Conservation (phyloP, 495 filamentous ascomycete genomes). For the Ramalina peruviana region DNA sequence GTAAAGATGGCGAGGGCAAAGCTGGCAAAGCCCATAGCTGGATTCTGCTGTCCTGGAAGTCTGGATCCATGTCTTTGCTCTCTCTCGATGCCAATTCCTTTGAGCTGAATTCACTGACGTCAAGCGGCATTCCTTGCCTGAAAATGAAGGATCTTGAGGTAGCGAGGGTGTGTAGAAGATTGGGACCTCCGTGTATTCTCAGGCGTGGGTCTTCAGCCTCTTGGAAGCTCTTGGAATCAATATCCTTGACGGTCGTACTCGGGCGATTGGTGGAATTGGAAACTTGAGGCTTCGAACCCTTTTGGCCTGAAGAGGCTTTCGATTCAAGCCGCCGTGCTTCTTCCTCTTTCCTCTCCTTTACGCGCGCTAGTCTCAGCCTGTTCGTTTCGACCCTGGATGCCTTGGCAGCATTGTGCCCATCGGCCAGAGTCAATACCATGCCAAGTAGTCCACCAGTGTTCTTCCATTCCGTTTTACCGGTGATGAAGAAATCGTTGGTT, state of each 20-base stretch:
- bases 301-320: constrained; percentile 17
- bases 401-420: constrained; percentile 30
- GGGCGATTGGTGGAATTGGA: neutral
- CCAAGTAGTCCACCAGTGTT: constrained; percentile 72
- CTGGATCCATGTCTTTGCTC: constrained; percentile 32
- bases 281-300: neutral
- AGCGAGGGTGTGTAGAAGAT: constrained; percentile 65
- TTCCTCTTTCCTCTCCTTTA: constrained; percentile 14
- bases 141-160: constrained; percentile 83
- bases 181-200: constrained; percentile 63
- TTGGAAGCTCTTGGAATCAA: neutral
- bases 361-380: neutral
- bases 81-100: constrained; percentile 17
- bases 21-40: constrained; percentile 71
- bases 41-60: constrained; percentile 61
- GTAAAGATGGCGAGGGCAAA: constrained; percentile 14
- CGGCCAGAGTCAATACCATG: constrained; percentile 68
- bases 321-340: constrained; percentile 17
- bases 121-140: constrained; percentile 60
- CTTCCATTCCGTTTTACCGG: constrained; percentile 60
- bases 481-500: constrained; percentile 63
- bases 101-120: constrained; percentile 43
- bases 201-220: constrained; percentile 25
- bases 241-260: neutral
- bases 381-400: constrained; percentile 17